Conservation (phyloP, 2,329 filamentous ascomycete species). For the Aspergillus fijiensis region DNA sequence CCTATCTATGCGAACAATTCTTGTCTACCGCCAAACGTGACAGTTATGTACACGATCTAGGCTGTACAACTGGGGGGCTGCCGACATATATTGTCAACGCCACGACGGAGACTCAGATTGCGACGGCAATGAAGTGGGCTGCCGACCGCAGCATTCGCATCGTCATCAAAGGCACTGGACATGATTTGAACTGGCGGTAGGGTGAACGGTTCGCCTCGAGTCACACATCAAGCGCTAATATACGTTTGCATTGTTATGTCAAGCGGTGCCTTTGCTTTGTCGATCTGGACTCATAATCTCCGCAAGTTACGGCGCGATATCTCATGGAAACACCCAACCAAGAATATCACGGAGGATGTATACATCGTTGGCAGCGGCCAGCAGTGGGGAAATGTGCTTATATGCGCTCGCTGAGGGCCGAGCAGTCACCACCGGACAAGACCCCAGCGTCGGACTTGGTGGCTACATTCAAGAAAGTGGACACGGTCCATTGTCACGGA, state of each 20-base stretch:
- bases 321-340: slow-evolving; percentile 13
- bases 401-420: slow-evolving; percentile 21
- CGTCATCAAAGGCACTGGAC: slow-evolving; percentile 27
- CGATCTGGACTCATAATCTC: slow-evolving; percentile 50
- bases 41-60: slow-evolving; percentile 23
- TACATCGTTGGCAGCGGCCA: slow-evolving; percentile 19
- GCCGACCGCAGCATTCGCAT: slow-evolving; percentile 23
- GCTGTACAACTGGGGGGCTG: slow-evolving; percentile 31
- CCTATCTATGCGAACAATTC: slow-evolving; percentile 35
- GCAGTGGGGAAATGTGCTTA: slow-evolving; percentile 16
- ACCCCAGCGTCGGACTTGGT: slow-evolving; percentile 51
- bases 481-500: slow-evolving; percentile 25
- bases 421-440: slow-evolving; percentile 55
- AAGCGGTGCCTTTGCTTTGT: slow-evolving; percentile 45
- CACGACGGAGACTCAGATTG: slow-evolving; percentile 29
- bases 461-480: slow-evolving; percentile 33
- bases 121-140: slow-evolving; percentile 30
- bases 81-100: slow-evolving; percentile 37
- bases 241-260: slow-evolving; percentile 24
- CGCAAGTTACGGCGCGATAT: slow-evolving; percentile 33
- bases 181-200: slow-evolving; percentile 26
- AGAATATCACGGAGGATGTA: slow-evolving; percentile 15
- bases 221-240: slow-evolving; percentile 9
- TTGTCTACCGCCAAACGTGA: slow-evolving; percentile 28
- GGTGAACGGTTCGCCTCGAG: not conserved